phyloP scores from a whole-genome alignment of 192 early-diverging fungal species.

The Gonapodya prolifera region DNA sequence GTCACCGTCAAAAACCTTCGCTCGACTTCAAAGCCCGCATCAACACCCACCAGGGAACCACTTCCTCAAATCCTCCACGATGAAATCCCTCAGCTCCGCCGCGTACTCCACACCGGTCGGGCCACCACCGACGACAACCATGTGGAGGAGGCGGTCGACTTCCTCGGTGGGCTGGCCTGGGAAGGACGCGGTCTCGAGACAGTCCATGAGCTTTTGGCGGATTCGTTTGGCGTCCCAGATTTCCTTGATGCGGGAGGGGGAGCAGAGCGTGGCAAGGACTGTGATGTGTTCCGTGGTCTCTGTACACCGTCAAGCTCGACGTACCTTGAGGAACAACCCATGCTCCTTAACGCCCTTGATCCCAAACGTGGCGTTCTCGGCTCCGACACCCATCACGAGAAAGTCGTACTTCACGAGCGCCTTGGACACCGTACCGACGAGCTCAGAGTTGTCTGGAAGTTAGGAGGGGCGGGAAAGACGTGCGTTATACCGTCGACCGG shows the following conservation, averaged over 20 bases:
- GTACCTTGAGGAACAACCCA: conserved; percentile 62
- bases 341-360: conserved; percentile 61
- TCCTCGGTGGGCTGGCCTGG: conserved; percentile 59
- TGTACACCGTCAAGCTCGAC: neutral
- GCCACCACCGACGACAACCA: conserved; percentile 65
- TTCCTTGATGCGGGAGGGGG: conserved; percentile 16
- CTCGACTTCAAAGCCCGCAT: too few species aligned
- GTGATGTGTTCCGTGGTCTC: too few species aligned
- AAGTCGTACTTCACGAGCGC: conserved; percentile 60
- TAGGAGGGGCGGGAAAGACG: neutral
- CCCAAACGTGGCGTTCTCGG: conserved; percentile 68
- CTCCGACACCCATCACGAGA: conserved; percentile 62
- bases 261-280: too few species aligned
- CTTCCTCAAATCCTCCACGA: conserved; percentile 50
- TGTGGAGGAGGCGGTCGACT: conserved; percentile 58
- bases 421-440: conserved; percentile 40
- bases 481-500: too few species aligned
- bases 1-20: too few species aligned
- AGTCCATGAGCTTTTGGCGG: conserved; percentile 63
- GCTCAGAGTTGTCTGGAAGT: conserved; percentile 50
- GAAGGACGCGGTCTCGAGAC: conserved; percentile 54
- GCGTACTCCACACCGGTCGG: conserved; percentile 63
- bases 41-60: too few species aligned
- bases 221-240: conserved; percentile 70
- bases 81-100: conserved; percentile 72